These are phyloP conservation scores for Drechslera avenae DNA, from an alignment of 2,329 filamentous ascomycete genomes.

Conservation along the genomic window DNA sequence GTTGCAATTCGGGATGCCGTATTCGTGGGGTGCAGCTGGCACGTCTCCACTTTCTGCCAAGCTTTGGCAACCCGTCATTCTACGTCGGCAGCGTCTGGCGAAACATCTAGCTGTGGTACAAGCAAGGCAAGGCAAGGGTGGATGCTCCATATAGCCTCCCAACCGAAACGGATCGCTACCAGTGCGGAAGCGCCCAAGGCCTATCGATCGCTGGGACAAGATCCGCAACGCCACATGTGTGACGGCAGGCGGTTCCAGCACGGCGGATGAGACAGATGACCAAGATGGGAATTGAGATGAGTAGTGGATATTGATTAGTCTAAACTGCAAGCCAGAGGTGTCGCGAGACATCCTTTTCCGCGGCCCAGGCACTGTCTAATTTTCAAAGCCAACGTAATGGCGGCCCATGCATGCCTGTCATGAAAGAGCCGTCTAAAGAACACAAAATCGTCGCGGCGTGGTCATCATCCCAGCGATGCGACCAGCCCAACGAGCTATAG, in stretches of 20 bases:
- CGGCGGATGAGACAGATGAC: neutral
- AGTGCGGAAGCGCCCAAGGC: slow-evolving; percentile 8
- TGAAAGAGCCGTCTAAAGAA: slow-evolving; percentile 35
- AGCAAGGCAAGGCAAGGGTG: slow-evolving; percentile 46
- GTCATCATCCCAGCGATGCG: slow-evolving; percentile 33
- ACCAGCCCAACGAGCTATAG: slow-evolving; percentile 42
- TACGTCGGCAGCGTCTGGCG: slow-evolving; percentile 29
- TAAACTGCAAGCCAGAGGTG: slow-evolving; percentile 37
- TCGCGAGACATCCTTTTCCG: slow-evolving; percentile 38
- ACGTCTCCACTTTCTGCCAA: slow-evolving; percentile 38
- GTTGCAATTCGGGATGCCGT: slow-evolving; percentile 26
- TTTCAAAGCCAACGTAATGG: slow-evolving; percentile 28
- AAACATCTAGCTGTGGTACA: slow-evolving; percentile 36
- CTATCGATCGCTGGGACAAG: slow-evolving; percentile 29
- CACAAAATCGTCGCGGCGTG: slow-evolving; percentile 43
- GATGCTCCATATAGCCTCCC: slow-evolving; percentile 30
- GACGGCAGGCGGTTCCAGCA: slow-evolving; percentile 9
- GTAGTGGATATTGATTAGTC: slow-evolving; percentile 46
- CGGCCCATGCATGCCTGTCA: slow-evolving; percentile 32
- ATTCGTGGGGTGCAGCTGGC: slow-evolving; percentile 35
- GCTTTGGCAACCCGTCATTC: slow-evolving; percentile 25
- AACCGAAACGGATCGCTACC: slow-evolving; percentile 32
- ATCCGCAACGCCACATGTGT: slow-evolving; percentile 29
- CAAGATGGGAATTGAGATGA: no score
- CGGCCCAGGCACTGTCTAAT: slow-evolving; percentile 43